Conservation (phyloP, 2,329 filamentous ascomycete genomes). For the Colletotrichum sublineola region DNA sequence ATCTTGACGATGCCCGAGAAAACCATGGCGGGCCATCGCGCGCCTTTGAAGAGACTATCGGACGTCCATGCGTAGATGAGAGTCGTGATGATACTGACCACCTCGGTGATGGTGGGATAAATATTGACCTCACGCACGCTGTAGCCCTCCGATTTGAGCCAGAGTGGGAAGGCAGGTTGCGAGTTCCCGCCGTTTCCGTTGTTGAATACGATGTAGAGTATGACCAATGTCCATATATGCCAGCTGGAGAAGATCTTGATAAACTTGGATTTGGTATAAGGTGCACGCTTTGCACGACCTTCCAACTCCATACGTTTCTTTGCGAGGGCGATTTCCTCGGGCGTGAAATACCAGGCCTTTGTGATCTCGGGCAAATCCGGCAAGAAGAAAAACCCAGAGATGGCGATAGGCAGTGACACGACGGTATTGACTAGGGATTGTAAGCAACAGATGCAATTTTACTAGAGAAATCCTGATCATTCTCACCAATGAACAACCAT, state of each 20-base stretch:
- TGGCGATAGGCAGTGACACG: conserved; percentile 65
- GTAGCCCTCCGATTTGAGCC: conserved; percentile 57
- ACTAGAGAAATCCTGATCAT: neutral
- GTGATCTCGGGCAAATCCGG: conserved; percentile 61
- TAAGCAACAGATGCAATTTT: neutral
- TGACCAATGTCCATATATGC: conserved; percentile 54
- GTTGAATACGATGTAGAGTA: conserved; percentile 60
- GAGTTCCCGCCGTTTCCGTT: conserved; percentile 59
- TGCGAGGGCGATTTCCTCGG: conserved; percentile 46
- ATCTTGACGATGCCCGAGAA: conserved; percentile 32
- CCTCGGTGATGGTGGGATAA: conserved; percentile 51
- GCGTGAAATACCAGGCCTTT: conserved; percentile 50
- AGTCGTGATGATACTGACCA: conserved; percentile 33
- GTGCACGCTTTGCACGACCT: conserved; percentile 57
- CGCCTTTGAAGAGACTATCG: conserved; percentile 24
- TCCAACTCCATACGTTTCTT: conserved; percentile 53
- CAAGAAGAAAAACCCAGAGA: conserved; percentile 64
- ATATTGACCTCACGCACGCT: conserved; percentile 64
- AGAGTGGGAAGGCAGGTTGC: conserved; percentile 53
- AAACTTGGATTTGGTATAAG: conserved; percentile 62
- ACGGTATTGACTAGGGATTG: conserved; percentile 60
- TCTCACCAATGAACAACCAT: conserved; percentile 64
- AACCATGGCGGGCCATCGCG: conserved; percentile 63
- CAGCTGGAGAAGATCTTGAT: conserved; percentile 70
- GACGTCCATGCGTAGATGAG: conserved; percentile 36